Conservation (phyloP, 176 grass and related monocot genomes). For the Hsuehochloa calcarea region DNA sequence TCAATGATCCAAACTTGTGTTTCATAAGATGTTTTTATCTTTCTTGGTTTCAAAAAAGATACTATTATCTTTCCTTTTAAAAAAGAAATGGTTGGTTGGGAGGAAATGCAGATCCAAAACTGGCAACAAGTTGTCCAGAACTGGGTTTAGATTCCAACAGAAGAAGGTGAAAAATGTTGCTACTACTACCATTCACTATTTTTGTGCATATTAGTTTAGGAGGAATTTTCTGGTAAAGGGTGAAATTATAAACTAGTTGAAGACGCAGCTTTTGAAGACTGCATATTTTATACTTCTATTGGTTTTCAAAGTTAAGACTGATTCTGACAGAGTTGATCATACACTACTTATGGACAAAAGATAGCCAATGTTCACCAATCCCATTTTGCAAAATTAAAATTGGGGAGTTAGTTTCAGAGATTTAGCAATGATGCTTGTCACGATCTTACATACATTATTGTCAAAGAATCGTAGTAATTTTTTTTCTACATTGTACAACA, state of each 20-base stretch:
- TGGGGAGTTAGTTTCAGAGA: background rate
- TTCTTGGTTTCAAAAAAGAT: too few relatives aligned
- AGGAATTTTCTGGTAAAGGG: background rate
- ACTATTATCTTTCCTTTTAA: background rate
- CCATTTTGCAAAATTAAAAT: too few relatives aligned
- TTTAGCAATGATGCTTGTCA: background rate
- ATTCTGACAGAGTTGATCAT: background rate
- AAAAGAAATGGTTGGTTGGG: background rate
- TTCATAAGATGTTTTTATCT: background rate
- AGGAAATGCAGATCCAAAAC: constrained; percentile 25
- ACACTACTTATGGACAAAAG: background rate
- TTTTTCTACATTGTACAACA: background rate
- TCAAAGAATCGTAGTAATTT: background rate
- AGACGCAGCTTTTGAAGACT: background rate
- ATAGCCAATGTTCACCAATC: too few relatives aligned
- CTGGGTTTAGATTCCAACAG: background rate
- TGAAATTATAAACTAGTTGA: background rate
- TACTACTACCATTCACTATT: background rate
- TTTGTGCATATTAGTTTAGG: background rate
- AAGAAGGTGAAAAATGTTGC: constrained; percentile 8
- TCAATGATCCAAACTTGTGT: background rate
- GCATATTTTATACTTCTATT: background rate
- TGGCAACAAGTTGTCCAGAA: background rate
- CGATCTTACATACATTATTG: background rate
- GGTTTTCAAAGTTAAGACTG: constrained; percentile 20